Evolutionary conservation across 257 asterid species (phyloP).

Genomic region (Solanum paucissectum): DNA sequence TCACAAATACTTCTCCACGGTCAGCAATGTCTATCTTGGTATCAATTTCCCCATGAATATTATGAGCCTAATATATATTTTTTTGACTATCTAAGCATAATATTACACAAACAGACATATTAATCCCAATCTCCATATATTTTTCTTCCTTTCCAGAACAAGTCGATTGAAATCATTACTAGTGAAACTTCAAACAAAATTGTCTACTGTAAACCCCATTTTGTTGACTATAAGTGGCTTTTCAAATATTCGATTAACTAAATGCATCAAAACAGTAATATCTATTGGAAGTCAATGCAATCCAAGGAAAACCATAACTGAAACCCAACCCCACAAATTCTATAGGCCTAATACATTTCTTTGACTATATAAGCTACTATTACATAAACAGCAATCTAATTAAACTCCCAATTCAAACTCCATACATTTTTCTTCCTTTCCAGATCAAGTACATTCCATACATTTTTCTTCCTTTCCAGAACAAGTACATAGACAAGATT

Average conservation of each 20-base stretch:
- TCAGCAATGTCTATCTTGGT: neutral
- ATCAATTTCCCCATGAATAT: neutral
- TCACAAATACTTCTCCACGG: neutral
- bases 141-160: neutral
- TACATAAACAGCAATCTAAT: neutral
- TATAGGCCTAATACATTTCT: neutral
- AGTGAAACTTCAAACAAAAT: neutral
- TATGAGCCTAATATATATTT: neutral
- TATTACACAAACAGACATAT: neutral
- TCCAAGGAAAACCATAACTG: neutral
- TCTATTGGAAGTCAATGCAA: neutral
- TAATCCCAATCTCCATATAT: neutral
- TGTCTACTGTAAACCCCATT: neutral
- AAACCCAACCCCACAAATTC: neutral
- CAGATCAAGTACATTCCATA: neutral
- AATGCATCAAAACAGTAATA: neutral
- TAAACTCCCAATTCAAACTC: neutral
- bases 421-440: neutral
- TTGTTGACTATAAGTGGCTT: neutral
- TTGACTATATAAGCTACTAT: neutral
- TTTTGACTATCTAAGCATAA: neutral
- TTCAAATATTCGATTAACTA: neutral
- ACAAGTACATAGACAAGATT: neutral
- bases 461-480: neutral
- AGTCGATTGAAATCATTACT: neutral